Evolutionary conservation across 148 eudicot genomes (phyloP).

Genomic region (Fagopyrum esculentum): DNA sequence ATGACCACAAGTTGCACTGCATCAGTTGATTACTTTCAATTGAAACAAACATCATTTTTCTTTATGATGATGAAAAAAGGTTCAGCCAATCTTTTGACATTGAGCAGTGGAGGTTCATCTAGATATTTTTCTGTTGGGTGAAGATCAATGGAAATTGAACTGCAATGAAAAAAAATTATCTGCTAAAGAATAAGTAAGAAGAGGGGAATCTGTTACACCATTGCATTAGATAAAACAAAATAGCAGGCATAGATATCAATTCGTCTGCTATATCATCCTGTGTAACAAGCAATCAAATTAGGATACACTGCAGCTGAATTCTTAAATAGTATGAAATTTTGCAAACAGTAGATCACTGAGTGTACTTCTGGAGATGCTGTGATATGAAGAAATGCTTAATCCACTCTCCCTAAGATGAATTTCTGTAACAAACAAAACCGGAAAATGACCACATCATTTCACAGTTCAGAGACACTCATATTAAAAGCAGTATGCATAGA

Average conservation of each 20-base stretch:
- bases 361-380: constrained; percentile 64
- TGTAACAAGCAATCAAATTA: constrained; percentile 14
- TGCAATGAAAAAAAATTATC: constrained; percentile 28
- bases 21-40: not conserved
- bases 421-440: constrained; percentile 43
- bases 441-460: constrained; percentile 8
- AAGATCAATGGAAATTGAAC: constrained; percentile 64
- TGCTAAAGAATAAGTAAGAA: not conserved
- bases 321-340: not conserved
- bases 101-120: constrained; percentile 86
- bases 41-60: not conserved
- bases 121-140: constrained; percentile 92
- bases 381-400: constrained; percentile 71
- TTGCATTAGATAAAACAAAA: constrained; percentile 8
- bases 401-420: constrained; percentile 91
- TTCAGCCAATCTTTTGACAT: constrained; percentile 59
- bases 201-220: not conserved
- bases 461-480: not conserved
- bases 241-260: constrained; percentile 44
- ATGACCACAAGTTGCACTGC: not conserved
- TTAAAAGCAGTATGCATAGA: not conserved
- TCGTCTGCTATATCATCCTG: constrained; percentile 77
- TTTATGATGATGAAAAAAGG: not conserved
- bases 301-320: not conserved
- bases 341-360: constrained; percentile 1